phyloP scores from a whole-genome alignment of 495 filamentous ascomycete species.

The Lophiotrema nucula region DNA sequence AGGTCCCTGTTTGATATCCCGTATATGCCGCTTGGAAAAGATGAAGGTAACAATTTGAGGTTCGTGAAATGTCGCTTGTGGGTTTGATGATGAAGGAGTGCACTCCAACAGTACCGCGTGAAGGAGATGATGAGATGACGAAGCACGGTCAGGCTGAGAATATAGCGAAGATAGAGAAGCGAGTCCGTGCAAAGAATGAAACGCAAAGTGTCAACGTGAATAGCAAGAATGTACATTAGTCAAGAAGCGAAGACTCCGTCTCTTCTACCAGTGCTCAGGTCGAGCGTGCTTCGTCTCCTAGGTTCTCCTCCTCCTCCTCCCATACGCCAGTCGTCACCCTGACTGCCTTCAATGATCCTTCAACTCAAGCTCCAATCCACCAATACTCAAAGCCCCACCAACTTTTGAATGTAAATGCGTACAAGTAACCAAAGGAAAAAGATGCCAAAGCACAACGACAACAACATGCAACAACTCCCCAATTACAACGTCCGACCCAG shows the following conservation, averaged over 20 bases:
- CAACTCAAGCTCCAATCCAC: slow-evolving; percentile 21
- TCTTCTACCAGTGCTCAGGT: neutral
- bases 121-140: neutral
- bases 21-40: too few species aligned
- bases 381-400: slow-evolving; percentile 4
- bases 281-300: neutral
- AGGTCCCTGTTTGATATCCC: slow-evolving; percentile 18
- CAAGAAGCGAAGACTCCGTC: slow-evolving; percentile 13
- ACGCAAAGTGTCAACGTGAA: neutral
- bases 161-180: neutral
- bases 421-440: too few species aligned
- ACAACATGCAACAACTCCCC: too few species aligned
- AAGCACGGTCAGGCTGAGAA: neutral
- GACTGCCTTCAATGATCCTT: too few species aligned
- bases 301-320: neutral
- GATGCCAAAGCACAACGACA: too few species aligned
- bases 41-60: neutral
- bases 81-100: neutral
- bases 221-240: slow-evolving; percentile 29
- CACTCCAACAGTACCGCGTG: neutral
- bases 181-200: slow-evolving; percentile 1
- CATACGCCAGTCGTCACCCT: neutral
- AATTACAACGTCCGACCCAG: too few species aligned
- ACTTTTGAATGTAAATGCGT: slow-evolving; percentile 6
- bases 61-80: neutral